Percentiles rank a stretch among this genome's conserved stretches.
Evolutionary conservation across 306 rosid species (phyloP).

Genomic region (Castanea crenata): DNA sequence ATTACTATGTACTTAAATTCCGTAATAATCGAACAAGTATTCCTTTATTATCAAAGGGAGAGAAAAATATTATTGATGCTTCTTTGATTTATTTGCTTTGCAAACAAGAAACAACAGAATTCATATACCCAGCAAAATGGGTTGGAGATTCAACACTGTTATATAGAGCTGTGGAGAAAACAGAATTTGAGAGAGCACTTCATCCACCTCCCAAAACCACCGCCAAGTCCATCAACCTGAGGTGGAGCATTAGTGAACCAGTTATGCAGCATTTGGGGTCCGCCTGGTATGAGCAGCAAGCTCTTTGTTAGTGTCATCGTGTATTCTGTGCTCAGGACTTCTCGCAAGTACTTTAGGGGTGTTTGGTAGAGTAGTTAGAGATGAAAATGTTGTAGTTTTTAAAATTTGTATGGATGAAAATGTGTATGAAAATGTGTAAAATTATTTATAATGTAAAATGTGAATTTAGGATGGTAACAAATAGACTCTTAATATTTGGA

Average conservation of each 20-base stretch:
- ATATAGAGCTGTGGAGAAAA: slow-evolving; percentile 68
- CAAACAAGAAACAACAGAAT: slow-evolving; percentile 38
- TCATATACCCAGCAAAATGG: slow-evolving; percentile 86
- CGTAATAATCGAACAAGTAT: too few relatives aligned
- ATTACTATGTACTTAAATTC: too few relatives aligned
- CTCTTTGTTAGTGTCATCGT: slow-evolving; percentile 86
- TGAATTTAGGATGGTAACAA: too few relatives aligned
- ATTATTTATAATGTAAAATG: too few relatives aligned
- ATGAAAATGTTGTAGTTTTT: too few relatives aligned
- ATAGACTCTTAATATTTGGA: too few relatives aligned
- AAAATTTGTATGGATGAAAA: too few relatives aligned
- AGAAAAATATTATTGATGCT: neutral
- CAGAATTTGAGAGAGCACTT: slow-evolving; percentile 64
- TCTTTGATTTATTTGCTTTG: neutral
- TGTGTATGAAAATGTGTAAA: too few relatives aligned
- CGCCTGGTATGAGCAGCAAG: slow-evolving; percentile 78
- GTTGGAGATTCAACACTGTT: slow-evolving; percentile 81
- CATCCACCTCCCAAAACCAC: slow-evolving; percentile 65
- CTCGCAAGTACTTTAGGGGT: slow-evolving; percentile 41
- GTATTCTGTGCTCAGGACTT: slow-evolving; percentile 67
- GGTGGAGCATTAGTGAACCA: slow-evolving; percentile 56
- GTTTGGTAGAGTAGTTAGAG: too few relatives aligned
- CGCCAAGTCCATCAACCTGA: slow-evolving; percentile 27
- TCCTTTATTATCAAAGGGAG: too few relatives aligned
- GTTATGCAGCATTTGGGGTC: slow-evolving; percentile 82